Base-by-base conservation (phyloP, 192 early-diverging fungal genomes). In the Backusella macrospora region DNA sequence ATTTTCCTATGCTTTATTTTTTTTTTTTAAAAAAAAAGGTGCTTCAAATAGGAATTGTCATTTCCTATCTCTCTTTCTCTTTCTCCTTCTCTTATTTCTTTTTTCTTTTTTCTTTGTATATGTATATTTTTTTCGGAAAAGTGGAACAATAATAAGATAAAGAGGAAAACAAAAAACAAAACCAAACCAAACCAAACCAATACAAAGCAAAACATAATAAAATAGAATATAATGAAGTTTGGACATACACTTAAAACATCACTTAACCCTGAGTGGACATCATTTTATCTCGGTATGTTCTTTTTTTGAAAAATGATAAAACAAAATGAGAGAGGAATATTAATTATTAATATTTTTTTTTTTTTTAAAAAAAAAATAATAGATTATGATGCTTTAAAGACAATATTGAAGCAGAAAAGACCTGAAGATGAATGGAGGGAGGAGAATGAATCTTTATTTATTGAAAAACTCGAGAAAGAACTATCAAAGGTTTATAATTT, bases 401-500 rank as follows among this genome's bases (percentile, higher is more conserved):
- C 82, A 8, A 88, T 92, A 70, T 87, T 98, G 72, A 96, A 96
- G 76, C 82, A 84, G 64, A 83, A 86, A 26, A 68, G 82, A 38
- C 84, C 83, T 45, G 81, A 82, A 14, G 78, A 84, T 15, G 82
- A 85, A 14, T 95, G 95, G 91, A 92, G 80, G n/a, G 95, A 96
- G 55, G 88, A 92, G 65, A 88, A 92, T 47, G 95, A 96, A 74
- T 85, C 89, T 1, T 86, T 87, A 38, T 96, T 96, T 86, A 92
- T 96, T 34, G 92, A 95, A 78, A 71, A 88, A 23, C 81, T 98
- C 6, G 96, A 95, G 66, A 88, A 93, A 68, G 96, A 98, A 78
- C 90, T 98, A 12, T 93, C 94, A 72, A 98, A 96, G 85, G 92
- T 93, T n/a, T 90, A 88, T 72, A 82, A 74, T 4, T 95, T 95